Base-by-base conservation (phyloP, 2,329 filamentous ascomycete species). In the Cladophialophora carrionii region DNA sequence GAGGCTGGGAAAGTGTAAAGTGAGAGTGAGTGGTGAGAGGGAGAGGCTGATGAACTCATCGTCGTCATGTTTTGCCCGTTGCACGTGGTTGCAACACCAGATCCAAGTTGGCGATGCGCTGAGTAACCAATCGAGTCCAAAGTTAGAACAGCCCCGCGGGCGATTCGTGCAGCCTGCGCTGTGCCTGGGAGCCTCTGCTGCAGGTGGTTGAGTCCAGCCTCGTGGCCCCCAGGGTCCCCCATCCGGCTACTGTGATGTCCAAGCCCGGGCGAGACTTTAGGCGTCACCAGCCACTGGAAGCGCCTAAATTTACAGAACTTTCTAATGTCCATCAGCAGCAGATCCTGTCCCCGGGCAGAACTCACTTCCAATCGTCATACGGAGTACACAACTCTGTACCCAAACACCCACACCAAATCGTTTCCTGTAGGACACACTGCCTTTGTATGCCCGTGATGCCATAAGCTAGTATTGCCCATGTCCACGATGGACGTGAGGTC, bases 1-100 rank as follows among this genome's bases (percentile, higher is more conserved):
- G 54, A 57, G 54, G 54, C 31, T 37, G 54, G 54, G 46, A 58
- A 48, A 8, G 46, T 26, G 8, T 29, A 43, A 34, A 51, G 17
- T 43, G 17, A 43, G 37, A 43, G 37, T 43, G 17, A 8, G 37
- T 43, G 37, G 37, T 43, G 37, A 51, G 22, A 6, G 20, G 8
- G 48, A 51, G 48, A 24, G 5, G 20, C 20, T 29, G 48, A 29
- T 51, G 48, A 51, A 51, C 48, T 51, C 48, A 51, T 51, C 48
- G 48, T 29, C 48, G 48, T 29, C 48, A 14, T 20, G 48, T 51
- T 51, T 24, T 26, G 48, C 9, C n/a, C n/a, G n/a, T n/a, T n/a
- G 8, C n/a, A n/a, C n/a, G 41, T 43, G 10, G 48, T 20, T 12
- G 48, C 24, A 9, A 20, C 24, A 29, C 48, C 14, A 12, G 5